A percentile compares a stretch with the other conserved stretches of the same genome.
Evolutionary conservation across 768 basidiomycete species (phyloP).

Genomic region (Suillus variegatus): DNA sequence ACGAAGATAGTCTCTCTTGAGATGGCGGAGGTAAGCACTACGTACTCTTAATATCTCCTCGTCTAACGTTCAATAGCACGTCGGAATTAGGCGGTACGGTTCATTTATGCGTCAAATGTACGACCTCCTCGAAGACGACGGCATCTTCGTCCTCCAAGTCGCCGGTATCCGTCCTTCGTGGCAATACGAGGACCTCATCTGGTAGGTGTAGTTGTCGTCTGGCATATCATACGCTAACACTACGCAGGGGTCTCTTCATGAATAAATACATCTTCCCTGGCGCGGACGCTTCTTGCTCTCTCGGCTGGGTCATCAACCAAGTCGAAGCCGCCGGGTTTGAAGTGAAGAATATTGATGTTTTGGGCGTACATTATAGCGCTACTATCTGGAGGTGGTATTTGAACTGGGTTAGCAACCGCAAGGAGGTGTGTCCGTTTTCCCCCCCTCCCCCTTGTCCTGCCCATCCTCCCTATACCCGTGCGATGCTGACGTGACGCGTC

Average conservation of each 20-base stretch:
- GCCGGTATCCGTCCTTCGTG: slow-evolving; percentile 93
- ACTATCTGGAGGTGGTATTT: slow-evolving; percentile 92
- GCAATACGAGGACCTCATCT: slow-evolving; percentile 98
- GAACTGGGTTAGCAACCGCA: slow-evolving; percentile 95
- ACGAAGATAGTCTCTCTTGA: slow-evolving; percentile 96
- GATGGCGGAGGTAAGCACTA: slow-evolving; percentile 84
- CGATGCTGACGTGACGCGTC: neutral
- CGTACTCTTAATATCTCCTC: neutral
- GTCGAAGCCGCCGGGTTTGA: slow-evolving; percentile 94
- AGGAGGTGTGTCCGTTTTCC: slow-evolving; percentile 47
- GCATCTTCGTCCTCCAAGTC: slow-evolving; percentile 95
- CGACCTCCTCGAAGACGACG: slow-evolving; percentile 91
- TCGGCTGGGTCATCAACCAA: slow-evolving; percentile 91
- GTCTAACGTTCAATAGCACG: slow-evolving; percentile 56
- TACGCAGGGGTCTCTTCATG: slow-evolving; percentile 89
- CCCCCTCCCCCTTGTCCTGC: neutral
- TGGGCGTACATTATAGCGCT: slow-evolving; percentile 96
- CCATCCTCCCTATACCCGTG: neutral
- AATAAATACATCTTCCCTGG: slow-evolving; percentile 99
- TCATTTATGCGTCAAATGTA: slow-evolving; percentile 91
- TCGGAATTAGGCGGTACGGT: slow-evolving; percentile 91
- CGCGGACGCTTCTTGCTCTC: slow-evolving; percentile 93
- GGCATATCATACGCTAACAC: neutral
- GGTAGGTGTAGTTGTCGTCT: slow-evolving; percentile 45
- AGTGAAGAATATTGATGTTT: slow-evolving; percentile 93